Percentiles rank a stretch among this genome's conserved stretches.
These are phyloP conservation scores for Dispira simplex DNA, from an alignment of 192 early-diverging fungal species.

Conservation along the genomic window DNA sequence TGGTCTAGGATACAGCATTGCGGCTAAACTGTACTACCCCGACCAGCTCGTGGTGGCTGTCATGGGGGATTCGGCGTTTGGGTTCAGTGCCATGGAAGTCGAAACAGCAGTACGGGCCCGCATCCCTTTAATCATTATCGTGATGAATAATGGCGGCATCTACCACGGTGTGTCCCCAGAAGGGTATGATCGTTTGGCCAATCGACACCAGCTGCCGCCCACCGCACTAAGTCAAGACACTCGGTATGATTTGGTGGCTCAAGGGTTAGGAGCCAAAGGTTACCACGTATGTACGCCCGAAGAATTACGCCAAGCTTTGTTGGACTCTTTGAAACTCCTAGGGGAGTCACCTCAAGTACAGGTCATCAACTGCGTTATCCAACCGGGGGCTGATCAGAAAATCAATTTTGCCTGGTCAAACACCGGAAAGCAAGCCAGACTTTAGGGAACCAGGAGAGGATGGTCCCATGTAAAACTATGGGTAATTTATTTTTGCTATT, in stretches of 20 bases:
- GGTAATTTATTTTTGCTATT: too few relatives aligned
- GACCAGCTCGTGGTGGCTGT: constrained; percentile 40
- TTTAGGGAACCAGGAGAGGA: not conserved
- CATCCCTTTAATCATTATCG: constrained; percentile 49
- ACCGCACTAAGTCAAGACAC: constrained; percentile 47
- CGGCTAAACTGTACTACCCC: constrained; percentile 36
- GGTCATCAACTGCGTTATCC: constrained; percentile 52
- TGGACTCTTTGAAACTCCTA: constrained; percentile 19
- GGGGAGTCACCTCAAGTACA: constrained; percentile 21
- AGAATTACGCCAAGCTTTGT: constrained; percentile 33
- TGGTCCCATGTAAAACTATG: too few relatives aligned
- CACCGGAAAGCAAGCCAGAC: not conserved
- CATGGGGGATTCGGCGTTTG: constrained; percentile 66
- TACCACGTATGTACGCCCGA: constrained; percentile 35
- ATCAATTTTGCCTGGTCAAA: constrained; percentile 10
- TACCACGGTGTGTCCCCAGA: constrained; percentile 41
- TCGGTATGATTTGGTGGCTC: constrained; percentile 48
- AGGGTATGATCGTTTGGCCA: constrained; percentile 26
- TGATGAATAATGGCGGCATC: constrained; percentile 68
- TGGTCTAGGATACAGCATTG: constrained; percentile 57
- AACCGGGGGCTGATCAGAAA: constrained; percentile 42
- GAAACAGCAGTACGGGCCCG: constrained; percentile 47
- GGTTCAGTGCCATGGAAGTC: constrained; percentile 64
- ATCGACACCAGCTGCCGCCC: constrained; percentile 29
- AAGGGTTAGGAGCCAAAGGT: constrained; percentile 46